A percentile compares a stretch with the other conserved stretches of the same genome.
phyloP scores from a whole-genome alignment of 2,329 filamentous ascomycete species.

The Fusarium sp. region DNA sequence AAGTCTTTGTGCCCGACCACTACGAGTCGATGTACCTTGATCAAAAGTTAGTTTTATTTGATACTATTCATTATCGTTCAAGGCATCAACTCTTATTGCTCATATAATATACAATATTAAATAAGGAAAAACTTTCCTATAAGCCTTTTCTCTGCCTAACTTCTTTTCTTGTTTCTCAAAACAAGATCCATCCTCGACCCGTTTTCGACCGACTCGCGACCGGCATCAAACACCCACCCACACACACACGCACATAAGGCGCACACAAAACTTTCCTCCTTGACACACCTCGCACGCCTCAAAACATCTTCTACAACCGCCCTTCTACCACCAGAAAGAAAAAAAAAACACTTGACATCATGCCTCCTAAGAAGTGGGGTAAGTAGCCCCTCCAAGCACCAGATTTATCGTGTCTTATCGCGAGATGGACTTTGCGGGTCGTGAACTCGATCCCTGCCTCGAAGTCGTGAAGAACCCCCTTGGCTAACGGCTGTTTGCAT shows the following conservation, averaged over 20 bases:
- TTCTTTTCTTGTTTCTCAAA: not conserved
- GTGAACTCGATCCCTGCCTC: constrained; percentile 4
- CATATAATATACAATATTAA: not conserved
- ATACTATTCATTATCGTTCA: not conserved
- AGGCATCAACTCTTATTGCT: not conserved
- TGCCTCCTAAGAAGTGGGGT: constrained; percentile 60
- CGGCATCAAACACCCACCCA: constrained; percentile 36
- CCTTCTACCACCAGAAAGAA: constrained; percentile 6
- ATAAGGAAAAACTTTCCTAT: not conserved
- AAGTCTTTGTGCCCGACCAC: constrained; percentile 36
- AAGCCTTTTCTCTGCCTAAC: not conserved
- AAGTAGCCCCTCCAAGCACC: constrained; percentile 42
- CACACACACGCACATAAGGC: constrained; percentile 30
- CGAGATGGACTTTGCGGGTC: constrained; percentile 28
- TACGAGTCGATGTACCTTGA: constrained; percentile 6
- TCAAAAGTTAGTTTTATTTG: not conserved
- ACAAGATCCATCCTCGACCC: constrained; percentile 34
- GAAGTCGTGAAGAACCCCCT: not conserved
- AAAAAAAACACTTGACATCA: constrained; percentile 48
- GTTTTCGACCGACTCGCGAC: constrained; percentile 34
- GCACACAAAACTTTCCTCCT: constrained; percentile 38
- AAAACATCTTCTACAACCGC: constrained; percentile 20
- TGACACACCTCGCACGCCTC: constrained; percentile 12
- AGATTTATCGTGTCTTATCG: constrained; percentile 21
- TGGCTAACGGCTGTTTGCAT: constrained; percentile 23